Evolutionary conservation across 495 filamentous ascomycete genomes (phyloP), one percentile per base, ranked within the genome.

Genomic region (Aspergillus coremiiformis): DNA sequence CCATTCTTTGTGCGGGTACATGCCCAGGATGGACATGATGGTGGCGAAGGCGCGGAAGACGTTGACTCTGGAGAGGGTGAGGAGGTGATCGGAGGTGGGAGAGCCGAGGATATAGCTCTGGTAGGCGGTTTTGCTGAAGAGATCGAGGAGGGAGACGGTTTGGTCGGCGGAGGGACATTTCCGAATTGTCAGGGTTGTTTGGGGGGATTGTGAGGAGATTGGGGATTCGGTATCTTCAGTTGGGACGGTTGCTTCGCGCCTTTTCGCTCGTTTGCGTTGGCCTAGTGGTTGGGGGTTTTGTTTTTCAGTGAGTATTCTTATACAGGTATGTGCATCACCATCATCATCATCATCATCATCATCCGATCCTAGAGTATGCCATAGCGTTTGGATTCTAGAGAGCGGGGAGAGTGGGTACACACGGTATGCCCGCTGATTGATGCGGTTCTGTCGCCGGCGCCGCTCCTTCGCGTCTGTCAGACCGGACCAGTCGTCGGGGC

Each of bases 371-470:
- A n/a, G n/a, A n/a, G n/a, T n/a, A n/a, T n/a, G n/a, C n/a, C n/a
- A n/a, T n/a, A n/a, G n/a, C n/a, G n/a, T n/a, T 27, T 4, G 8
- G 24, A 27, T 27, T 27, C 8, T 27, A 27, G 29, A 21, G 15
- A 22, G 33, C 17, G 26, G 10, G 15, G 29, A 21, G 15, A 22
- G 33, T 21, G 26, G 10, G 15, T 20, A 53, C 66, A 52, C 42
- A 74, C 72, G 60, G 44, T 60, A 66, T 17, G 72, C 71, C 43
- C 72, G 56, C 54, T 77, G 72, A 48, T 75, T 73, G 15, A 74
- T 43, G 11, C 73, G 62, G 54, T 77, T 77, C 55, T 77, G 73
- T 26, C 65, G 53, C 39, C 64, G 51, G 29, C 72, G 60, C 2
- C 74, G 58, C 49, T 75, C 72, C 33, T 62, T 63, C 2, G 65